Percentiles rank a stretch among this genome's conserved stretches.
Conservation (phyloP, 139 green algal species). For the Micractinium sp. region DNA sequence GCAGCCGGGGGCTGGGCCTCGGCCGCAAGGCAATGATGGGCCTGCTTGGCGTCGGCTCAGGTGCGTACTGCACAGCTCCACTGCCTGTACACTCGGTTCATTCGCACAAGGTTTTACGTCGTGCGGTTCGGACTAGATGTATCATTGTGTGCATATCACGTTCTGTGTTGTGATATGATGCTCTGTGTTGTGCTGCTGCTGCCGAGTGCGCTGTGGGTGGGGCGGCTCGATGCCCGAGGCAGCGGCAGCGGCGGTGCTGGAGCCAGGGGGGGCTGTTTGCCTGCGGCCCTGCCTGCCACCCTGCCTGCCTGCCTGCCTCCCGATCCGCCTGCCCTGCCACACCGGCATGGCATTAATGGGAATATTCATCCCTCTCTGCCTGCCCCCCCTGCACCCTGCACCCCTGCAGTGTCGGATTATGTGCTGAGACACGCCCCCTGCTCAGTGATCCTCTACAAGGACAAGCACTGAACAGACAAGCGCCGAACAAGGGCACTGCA, state of each 20-base stretch:
- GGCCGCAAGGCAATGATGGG: background rate
- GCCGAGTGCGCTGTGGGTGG: background rate
- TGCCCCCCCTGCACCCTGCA: background rate
- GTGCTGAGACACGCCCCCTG: conserved; percentile 12
- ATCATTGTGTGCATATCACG: too few species aligned
- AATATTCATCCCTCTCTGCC: background rate
- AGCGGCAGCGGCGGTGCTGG: background rate
- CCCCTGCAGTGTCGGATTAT: conserved; percentile 17
- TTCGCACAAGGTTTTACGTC: too few species aligned
- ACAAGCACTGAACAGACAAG: background rate
- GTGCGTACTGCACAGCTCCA: background rate
- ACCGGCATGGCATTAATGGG: too few species aligned
- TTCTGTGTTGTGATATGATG: too few species aligned
- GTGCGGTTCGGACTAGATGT: too few species aligned
- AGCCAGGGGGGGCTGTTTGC: background rate
- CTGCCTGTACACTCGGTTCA: background rate
- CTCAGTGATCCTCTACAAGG: background rate
- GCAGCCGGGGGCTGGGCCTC: conserved; percentile 23
- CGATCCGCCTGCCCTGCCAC: too few species aligned
- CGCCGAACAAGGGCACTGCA: background rate
- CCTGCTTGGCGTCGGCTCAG: background rate
- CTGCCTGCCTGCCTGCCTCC: background rate
- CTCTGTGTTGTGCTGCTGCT: background rate
- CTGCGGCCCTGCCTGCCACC: background rate
- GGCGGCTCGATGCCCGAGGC: background rate